phyloP scores from a whole-genome alignment of 768 basidiomycete species.

The Sarcomyxa edulis region DNA sequence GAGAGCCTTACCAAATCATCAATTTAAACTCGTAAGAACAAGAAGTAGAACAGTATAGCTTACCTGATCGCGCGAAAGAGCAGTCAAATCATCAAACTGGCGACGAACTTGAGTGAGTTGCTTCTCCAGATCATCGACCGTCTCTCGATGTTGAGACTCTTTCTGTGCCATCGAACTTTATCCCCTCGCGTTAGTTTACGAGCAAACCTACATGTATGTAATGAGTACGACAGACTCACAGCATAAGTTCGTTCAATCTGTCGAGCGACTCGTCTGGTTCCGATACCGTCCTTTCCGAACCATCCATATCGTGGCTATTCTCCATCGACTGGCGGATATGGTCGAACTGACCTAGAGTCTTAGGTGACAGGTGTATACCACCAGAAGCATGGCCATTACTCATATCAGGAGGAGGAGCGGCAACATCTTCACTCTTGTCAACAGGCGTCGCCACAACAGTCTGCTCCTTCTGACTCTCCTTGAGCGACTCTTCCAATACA shows the following conservation, averaged over 20 bases:
- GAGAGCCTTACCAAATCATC: constrained; percentile 41
- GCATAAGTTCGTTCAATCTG: constrained; percentile 87
- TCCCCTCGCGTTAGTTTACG: too few relatives aligned
- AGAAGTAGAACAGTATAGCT: constrained; percentile 11
- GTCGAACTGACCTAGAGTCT: constrained; percentile 69
- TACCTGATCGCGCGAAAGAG: constrained; percentile 84
- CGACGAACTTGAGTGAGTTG: constrained; percentile 67
- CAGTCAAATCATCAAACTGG: constrained; percentile 77
- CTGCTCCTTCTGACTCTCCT: constrained; percentile 26
- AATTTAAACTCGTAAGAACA: not conserved
- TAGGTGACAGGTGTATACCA: constrained; percentile 52
- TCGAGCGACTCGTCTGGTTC: constrained; percentile 70
- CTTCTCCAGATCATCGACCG: constrained; percentile 64
- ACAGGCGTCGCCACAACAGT: constrained; percentile 6
- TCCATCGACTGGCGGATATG: constrained; percentile 67
- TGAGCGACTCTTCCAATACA: constrained; percentile 56
- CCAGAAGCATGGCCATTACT: constrained; percentile 13
- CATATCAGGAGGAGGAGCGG: too few relatives aligned
- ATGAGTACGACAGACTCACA: constrained; percentile 44
- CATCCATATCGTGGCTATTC: constrained; percentile 38
- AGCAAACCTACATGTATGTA: constrained; percentile 2
- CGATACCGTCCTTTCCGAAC: constrained; percentile 31
- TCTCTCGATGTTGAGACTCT: constrained; percentile 83
- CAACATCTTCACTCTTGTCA: constrained; percentile 17
- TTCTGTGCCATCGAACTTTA: constrained; percentile 94